phyloP scores from a whole-genome alignment of 2,329 filamentous ascomycete species.

The Grosmannia clavigera region DNA sequence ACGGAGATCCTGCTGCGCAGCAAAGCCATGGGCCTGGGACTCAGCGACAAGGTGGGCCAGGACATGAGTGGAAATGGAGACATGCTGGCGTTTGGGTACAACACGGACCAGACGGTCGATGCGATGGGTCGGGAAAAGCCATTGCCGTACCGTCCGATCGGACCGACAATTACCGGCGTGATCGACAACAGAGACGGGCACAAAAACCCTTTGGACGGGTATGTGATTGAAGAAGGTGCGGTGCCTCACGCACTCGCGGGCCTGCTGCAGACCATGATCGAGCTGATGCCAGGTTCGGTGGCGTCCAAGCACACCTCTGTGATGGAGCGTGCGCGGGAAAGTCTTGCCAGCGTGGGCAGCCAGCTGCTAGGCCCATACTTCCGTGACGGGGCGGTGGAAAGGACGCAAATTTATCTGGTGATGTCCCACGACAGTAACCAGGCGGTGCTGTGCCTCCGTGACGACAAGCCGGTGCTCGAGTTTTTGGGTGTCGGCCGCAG shows the following conservation, averaged over 20 bases:
- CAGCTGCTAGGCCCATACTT: constrained; percentile 47
- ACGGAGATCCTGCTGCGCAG: constrained; percentile 54
- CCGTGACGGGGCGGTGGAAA: constrained; percentile 41
- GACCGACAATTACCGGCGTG: constrained; percentile 50
- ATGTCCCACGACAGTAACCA: constrained; percentile 57
- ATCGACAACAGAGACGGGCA: constrained; percentile 45
- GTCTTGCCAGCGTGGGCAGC: constrained; percentile 36
- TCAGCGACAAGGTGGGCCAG: constrained; percentile 45
- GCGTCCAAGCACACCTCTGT: constrained; percentile 25
- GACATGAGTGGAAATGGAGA: constrained; percentile 57
- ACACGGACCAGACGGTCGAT: constrained; percentile 44
- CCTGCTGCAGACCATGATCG: constrained; percentile 44
- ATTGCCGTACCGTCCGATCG: constrained; percentile 38
- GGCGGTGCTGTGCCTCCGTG: constrained; percentile 42
- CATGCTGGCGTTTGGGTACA: constrained; percentile 53
- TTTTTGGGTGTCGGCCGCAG: constrained; percentile 47
- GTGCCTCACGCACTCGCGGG: constrained; percentile 44
- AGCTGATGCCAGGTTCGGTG: constrained; percentile 36
- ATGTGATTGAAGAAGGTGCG: constrained; percentile 51
- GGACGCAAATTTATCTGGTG: constrained; percentile 51
- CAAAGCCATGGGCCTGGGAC: constrained; percentile 41
- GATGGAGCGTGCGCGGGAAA: constrained; percentile 29
- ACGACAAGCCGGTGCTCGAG: constrained; percentile 47
- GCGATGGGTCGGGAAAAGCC: constrained; percentile 39
- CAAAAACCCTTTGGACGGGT: constrained; percentile 45